Base-by-base conservation (phyloP, 2,329 filamentous ascomycete genomes). In the Diaporthe destruens region DNA sequence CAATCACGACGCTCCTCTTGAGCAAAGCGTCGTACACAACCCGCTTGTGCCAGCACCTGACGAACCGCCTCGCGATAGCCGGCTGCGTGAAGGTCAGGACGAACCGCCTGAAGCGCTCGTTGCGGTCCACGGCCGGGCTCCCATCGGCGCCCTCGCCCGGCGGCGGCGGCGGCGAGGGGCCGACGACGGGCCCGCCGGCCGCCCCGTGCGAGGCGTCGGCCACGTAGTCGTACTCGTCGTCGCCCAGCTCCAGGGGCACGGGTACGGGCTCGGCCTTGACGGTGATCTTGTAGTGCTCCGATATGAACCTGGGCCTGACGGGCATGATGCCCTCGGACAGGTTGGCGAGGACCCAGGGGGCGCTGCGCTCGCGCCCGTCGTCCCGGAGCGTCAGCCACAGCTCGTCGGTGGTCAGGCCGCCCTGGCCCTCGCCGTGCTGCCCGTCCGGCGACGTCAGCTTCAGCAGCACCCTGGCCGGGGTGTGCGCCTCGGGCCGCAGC, bases 61-160 rank as follows among this genome's bases (percentile, higher is more conserved):
- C 84, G 74, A 88, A 88, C 69, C 86, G 82, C 69, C 83, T 84
- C 25, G 89, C 89, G 74, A 89, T 88, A 12, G 82, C 81, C 65
- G 85, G 82, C n/a, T 87, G 87, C 18, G 83, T 78, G 74, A 93
- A 91, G 6, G 86, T 84, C 29, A 92, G 76, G 18, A 92, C 81
- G 81, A 89, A 89, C 53, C 87, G 81, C 47, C 78, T 76, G 69
- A 80, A 84, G 77, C 82, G 83, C 72, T 80, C 76, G 51, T 82
- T 78, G 72, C 80, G 78, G 77, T 81, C 80, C 11, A 77, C 75
- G 75, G 67, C 72, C n/a, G 67, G 74, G 54, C 32, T 44, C 76
- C 47, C 75, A 9, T n/a, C 16, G 5, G 44, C 29, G 14, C n/a
- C 56, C 16, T 29, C 6, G 23, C 44, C 25, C 6, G 72, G 23